phyloP scores from a whole-genome alignment of 352 stramenopile species.

The Phytophthora pini region DNA sequence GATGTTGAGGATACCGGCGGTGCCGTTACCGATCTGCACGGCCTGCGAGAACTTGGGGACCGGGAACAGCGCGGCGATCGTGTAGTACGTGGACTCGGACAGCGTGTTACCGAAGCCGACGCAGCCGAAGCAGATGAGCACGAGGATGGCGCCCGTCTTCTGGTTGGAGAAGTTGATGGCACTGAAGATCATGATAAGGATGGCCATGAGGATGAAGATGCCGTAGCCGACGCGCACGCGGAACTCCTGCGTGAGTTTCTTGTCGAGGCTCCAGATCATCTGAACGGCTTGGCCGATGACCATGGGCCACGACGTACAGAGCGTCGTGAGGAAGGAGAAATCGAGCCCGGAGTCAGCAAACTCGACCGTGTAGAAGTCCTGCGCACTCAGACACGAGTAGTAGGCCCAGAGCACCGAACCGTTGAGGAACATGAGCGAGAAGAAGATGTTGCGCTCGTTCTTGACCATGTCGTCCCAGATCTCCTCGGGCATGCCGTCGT shows the following conservation, averaged over 20 bases:
- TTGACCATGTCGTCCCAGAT: conserved; percentile 63
- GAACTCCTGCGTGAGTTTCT: conserved; percentile 43
- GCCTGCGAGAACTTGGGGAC: conserved; percentile 71
- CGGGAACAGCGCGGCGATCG: conserved; percentile 61
- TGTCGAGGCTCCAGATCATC: conserved; percentile 62
- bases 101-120: conserved; percentile 63
- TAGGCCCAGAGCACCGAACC: conserved; percentile 73
- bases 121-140: conserved; percentile 56
- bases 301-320: conserved; percentile 64
- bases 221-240: conserved; percentile 55
- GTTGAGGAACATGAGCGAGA: conserved; percentile 71
- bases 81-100: conserved; percentile 64
- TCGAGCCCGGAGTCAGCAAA: conserved; percentile 56
- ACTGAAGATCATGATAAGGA: conserved; percentile 69
- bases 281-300: conserved; percentile 56
- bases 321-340: conserved; percentile 74
- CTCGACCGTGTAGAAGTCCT: conserved; percentile 61
- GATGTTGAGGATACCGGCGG: conserved; percentile 60
- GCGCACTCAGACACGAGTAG: conserved; percentile 74
- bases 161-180: conserved; percentile 49
- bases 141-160: conserved; percentile 51
- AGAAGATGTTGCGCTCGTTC: conserved; percentile 62
- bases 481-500: conserved; percentile 54
- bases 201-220: conserved; percentile 55
- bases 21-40: conserved; percentile 68